Base-by-base conservation (phyloP, 2,329 filamentous ascomycete genomes). In the Microcyclospora tardicrescens region DNA sequence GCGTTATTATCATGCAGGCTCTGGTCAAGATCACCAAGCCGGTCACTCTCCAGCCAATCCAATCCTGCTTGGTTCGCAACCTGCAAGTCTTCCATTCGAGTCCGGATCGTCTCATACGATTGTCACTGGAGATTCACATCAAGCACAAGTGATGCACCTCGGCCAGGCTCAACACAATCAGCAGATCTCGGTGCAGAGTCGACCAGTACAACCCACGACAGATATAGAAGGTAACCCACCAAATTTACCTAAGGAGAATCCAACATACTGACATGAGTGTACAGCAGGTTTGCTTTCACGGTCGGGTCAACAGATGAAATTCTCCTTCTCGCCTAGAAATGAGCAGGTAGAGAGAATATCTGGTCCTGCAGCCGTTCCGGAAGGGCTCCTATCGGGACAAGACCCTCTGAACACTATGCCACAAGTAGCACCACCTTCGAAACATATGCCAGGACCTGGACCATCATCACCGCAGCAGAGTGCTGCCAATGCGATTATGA, bases 281-380 rank as follows among this genome's bases (percentile, higher is more conserved):
- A 44, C 43, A 37, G 42, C 47, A 5, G 44, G 42, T 36, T 45
- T 39, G 32, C 40, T 52, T 5, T 45, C 51, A 14, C 48, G 47
- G 14, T 50, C 51, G 16, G 53, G 53, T 10, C 43, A 51, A 36
- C 37, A 39, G 19, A 54, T 56, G 50, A 54, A 50, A 33, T 54
- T 55, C 41, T 53, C 50, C 9, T 55, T 56, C 42, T 42, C 50
- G 14, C 48, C 49, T 13, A 14, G 42, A 6, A 48, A 40, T 36
- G 40, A 35, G n/a, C 40, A 44, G 9, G 49, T 48, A n/a, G 10
- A 47, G 10, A 35, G 44, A 31, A 43, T 42, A 6, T 54, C 49
- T 27, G 52, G 51, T 4, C 28, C 45, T 2, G 39, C 43, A 9
- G 45, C 49, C 5, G 53, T 53, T 34, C 50, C 52, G 8, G 8